phyloP scores from a whole-genome alignment of 805 yeast species.

The Hanseniaspora jakobsenii region DNA sequence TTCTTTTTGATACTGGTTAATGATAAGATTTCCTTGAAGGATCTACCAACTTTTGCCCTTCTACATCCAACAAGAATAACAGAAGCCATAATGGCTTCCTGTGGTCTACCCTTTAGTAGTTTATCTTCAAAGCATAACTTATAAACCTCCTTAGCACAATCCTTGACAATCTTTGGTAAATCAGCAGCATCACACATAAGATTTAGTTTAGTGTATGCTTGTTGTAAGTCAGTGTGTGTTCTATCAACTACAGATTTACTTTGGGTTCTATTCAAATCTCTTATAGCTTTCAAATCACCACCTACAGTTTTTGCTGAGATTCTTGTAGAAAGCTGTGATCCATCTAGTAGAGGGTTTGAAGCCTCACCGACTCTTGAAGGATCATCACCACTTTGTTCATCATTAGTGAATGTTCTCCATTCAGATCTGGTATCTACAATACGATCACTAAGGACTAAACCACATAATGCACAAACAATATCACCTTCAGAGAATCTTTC shows the following conservation, averaged over 20 bases:
- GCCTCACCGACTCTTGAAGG: slow-evolving; percentile 99
- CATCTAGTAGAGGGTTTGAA: slow-evolving; percentile 78
- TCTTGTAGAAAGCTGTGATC: slow-evolving; percentile 83
- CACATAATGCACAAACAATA: slow-evolving; percentile 96
- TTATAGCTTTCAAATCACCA: slow-evolving; percentile 74
- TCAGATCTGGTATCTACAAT: slow-evolving; percentile 92
- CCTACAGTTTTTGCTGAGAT: slow-evolving; percentile 71
- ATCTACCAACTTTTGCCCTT: slow-evolving; percentile 83
- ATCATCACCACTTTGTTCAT: slow-evolving; percentile 95
- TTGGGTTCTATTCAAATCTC: slow-evolving; percentile 85
- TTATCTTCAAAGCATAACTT: slow-evolving; percentile 81
- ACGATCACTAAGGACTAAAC: slow-evolving; percentile 80
- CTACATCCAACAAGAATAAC: slow-evolving; percentile 90
- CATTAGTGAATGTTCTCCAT: slow-evolving; percentile 97
- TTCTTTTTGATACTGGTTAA: slow-evolving; percentile 85
- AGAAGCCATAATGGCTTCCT: slow-evolving; percentile 92
- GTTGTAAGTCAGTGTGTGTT: slow-evolving; percentile 74
- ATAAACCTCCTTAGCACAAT: slow-evolving; percentile 93
- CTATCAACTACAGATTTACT: slow-evolving; percentile 72
- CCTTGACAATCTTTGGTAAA: slow-evolving; percentile 87
- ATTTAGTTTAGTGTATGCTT: slow-evolving; percentile 81
- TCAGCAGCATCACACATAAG: slow-evolving; percentile 97
- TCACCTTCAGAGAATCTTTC: slow-evolving; percentile 96
- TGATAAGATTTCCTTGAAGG: slow-evolving; percentile 92
- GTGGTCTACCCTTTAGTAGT: slow-evolving; percentile 76